phyloP scores from a whole-genome alignment of 257 asterid species.

The Solanum gandarillasii region DNA sequence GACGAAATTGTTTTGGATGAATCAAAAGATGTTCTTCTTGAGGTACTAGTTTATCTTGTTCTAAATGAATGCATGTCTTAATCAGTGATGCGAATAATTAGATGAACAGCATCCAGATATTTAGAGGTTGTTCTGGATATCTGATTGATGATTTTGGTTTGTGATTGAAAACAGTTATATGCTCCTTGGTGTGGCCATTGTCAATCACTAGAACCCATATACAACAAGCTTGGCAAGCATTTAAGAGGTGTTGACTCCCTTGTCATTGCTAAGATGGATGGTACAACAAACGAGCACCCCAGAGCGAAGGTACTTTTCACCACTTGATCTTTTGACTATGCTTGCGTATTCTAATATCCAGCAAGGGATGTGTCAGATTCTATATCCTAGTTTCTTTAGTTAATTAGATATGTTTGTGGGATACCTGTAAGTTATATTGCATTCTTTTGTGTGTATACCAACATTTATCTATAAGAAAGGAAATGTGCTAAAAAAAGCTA shows the following conservation, averaged over 20 bases:
- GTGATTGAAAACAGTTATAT: constrained; percentile 38
- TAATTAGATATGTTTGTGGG: background rate
- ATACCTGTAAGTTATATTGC: background rate
- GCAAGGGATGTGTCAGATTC: background rate
- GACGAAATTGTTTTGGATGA: constrained; percentile 91
- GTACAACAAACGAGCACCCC: constrained; percentile 92
- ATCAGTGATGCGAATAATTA: background rate
- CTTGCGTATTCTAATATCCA: background rate
- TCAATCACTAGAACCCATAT: constrained; percentile 78
- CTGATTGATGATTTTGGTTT: background rate
- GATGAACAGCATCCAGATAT: background rate
- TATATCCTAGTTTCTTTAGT: background rate
- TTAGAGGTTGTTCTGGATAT: background rate
- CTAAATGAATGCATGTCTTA: background rate
- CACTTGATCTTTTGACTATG: background rate
- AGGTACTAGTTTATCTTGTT: constrained; percentile 38
- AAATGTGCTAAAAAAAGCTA: background rate
- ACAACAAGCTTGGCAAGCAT: constrained; percentile 76
- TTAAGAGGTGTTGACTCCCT: constrained; percentile 61
- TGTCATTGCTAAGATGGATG: constrained; percentile 95
- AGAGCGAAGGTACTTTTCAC: constrained; percentile 68
- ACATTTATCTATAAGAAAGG: background rate
- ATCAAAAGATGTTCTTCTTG: constrained; percentile 95
- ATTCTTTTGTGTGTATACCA: background rate
- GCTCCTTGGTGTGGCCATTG: constrained; percentile 99